Conservation (phyloP, 805 yeast species). For the Scheffersomyces lignosus region DNA sequence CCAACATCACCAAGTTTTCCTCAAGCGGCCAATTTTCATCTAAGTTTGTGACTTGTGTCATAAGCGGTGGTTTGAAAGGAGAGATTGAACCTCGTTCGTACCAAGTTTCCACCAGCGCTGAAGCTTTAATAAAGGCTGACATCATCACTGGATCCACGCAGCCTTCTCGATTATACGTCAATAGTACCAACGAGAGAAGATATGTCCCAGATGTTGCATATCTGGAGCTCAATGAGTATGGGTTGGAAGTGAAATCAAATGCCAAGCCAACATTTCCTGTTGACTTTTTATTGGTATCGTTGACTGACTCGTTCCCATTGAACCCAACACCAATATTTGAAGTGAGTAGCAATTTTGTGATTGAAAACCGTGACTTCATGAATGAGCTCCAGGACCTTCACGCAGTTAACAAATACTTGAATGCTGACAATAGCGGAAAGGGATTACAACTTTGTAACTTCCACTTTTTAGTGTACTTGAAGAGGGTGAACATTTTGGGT, state of each 20-base stretch:
- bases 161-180: slow-evolving; percentile 82
- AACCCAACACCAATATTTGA: slow-evolving; percentile 53
- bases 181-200: slow-evolving; percentile 66
- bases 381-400: slow-evolving; percentile 72
- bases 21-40: slow-evolving; percentile 72
- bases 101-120: slow-evolving; percentile 87
- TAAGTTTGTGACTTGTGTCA: slow-evolving; percentile 88
- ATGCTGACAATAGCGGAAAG: slow-evolving; percentile 25
- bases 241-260: slow-evolving; percentile 78
- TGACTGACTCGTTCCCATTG: slow-evolving; percentile 91
- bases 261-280: slow-evolving; percentile 32
- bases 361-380: slow-evolving; percentile 76
- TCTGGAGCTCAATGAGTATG: slow-evolving; percentile 83
- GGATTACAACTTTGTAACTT: slow-evolving; percentile 58
- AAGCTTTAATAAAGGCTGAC: slow-evolving; percentile 83
- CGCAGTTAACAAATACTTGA: slow-evolving; percentile 53
- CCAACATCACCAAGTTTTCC: slow-evolving; percentile 64
- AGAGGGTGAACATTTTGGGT: slow-evolving; percentile 56
- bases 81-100: slow-evolving; percentile 90
- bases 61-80: slow-evolving; percentile 84
- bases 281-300: slow-evolving; percentile 63
- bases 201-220: slow-evolving; percentile 95
- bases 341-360: slow-evolving; percentile 52
- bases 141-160: slow-evolving; percentile 85
- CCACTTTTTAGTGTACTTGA: slow-evolving; percentile 67